Percentiles rank a stretch among this genome's conserved stretches.
Conservation (phyloP, 768 basidiomycete species). For the Suillus americanus region DNA sequence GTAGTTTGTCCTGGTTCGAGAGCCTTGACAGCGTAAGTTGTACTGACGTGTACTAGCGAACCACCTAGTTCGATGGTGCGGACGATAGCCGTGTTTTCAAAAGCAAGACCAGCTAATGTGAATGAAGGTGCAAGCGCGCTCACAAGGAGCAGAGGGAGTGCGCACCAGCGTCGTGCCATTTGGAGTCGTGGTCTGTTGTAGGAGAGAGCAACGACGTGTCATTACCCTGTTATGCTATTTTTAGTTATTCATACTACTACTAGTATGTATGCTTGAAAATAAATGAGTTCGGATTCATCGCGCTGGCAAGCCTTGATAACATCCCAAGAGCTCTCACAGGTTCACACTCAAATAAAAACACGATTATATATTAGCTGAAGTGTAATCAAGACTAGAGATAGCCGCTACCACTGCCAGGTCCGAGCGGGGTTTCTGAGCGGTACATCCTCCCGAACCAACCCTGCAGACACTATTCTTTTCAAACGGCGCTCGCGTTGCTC, state of each 20-base stretch:
- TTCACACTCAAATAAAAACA: background rate
- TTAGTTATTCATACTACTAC: constrained; percentile 4
- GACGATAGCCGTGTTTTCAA: constrained; percentile 89
- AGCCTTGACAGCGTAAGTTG: constrained; percentile 82
- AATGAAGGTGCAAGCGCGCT: constrained; percentile 40
- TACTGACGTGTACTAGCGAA: constrained; percentile 82
- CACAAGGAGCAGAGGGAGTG: constrained; percentile 44
- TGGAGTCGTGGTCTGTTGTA: constrained; percentile 31
- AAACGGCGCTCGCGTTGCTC: constrained; percentile 66
- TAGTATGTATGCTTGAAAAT: background rate
- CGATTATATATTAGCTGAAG: background rate
- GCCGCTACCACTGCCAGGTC: constrained; percentile 74
- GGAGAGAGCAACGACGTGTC: constrained; percentile 21
- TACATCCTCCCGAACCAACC: constrained; percentile 74
- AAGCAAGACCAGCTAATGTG: constrained; percentile 48
- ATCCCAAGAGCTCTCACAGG: background rate
- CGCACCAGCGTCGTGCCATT: constrained; percentile 47
- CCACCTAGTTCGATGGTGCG: constrained; percentile 90
- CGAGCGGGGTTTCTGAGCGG: constrained; percentile 74
- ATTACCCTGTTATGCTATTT: constrained; percentile 17
- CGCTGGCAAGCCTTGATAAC: background rate
- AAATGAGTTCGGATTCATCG: background rate
- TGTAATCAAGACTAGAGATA: constrained; percentile 9
- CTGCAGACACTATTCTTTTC: constrained; percentile 77
- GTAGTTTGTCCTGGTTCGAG: constrained; percentile 56